Evolutionary conservation across 257 asterid species (phyloP), one percentile per base, ranked within the genome.

Genomic region (Ballota nigra): DNA sequence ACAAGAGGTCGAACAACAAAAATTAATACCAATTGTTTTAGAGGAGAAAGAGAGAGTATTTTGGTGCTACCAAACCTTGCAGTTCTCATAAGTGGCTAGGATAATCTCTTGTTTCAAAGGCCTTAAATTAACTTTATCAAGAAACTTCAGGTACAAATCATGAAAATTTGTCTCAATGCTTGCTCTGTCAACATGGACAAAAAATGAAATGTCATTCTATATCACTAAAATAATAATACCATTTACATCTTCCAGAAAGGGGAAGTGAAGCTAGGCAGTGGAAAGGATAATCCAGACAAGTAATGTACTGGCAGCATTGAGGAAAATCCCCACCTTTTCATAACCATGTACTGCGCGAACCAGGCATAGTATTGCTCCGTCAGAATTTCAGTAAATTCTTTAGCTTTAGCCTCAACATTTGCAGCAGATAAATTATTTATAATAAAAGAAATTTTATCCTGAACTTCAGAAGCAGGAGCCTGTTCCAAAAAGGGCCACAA

Each of bases 311-410:
- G 36, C 53, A 38, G 34, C 41, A 52, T 40, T 59, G 16, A n/a
- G 52, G 43, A 12, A 51, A 71, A 47, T 28, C 16, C 79, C 40
- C 34, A 90, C 99, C 99, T 89, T 79, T 92, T 95, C 99, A 95
- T 95, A 78, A 95, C 98, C 90, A 95, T 82, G 80, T 95, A 95
- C 85, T 89, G 92, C 51, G 99, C 99, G 73, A 95, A 95, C 99
- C 99, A 95, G 57, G 97, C 92, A 83, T 83, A 95, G 66, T 86
- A 85, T 75, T 85, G 91, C 84, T 85, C 92, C 66, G 75, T 85
- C 81, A 95, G 78, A 53, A 92, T 75, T 60, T 88, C 99, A 63
- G 83, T 38, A 68, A 92, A 88, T 77, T 92, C 98, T 76, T 90
- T 95, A 11, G 96, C 97, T 87, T 95, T 95, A 69, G 88, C 84